These are phyloP conservation scores for Lipomyces orientalis DNA, from an alignment of 805 yeast genomes.

Conservation along the genomic window DNA sequence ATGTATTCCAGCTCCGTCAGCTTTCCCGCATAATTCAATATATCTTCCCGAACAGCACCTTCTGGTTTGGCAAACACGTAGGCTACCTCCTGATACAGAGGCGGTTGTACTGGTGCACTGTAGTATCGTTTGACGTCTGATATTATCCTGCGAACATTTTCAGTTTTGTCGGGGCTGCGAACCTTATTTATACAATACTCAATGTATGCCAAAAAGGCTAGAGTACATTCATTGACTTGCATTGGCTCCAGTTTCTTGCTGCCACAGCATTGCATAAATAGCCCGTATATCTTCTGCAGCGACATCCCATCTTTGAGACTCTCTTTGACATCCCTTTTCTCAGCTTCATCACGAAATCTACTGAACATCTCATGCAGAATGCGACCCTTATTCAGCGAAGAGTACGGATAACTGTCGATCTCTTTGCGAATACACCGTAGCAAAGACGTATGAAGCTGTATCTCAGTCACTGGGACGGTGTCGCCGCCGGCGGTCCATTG, in stretches of 20 bases:
- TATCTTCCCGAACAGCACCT: conserved; percentile 17
- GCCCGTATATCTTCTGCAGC: conserved; percentile 15
- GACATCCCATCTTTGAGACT: conserved; percentile 16
- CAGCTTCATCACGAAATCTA: conserved; percentile 11
- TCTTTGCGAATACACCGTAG: conserved; percentile 20
- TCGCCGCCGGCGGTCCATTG: conserved; percentile 6
- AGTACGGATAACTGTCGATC: conserved; percentile 15
- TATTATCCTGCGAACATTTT: conserved; percentile 7
- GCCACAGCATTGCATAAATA: conserved; percentile 12
- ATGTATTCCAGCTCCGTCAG: conserved; percentile 25
- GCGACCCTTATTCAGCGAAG: neutral
- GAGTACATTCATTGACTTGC: conserved; percentile 9
- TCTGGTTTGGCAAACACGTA: conserved; percentile 15
- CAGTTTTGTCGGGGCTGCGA: conserved; percentile 17
- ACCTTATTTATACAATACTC: conserved; percentile 15
- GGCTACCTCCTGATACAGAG: conserved; percentile 16
- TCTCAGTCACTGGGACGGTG: conserved; percentile 4
- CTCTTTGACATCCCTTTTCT: conserved; percentile 17
- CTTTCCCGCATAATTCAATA: conserved; percentile 3
- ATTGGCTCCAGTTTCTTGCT: neutral
- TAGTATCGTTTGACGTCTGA: conserved; percentile 4
- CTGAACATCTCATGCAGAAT: conserved; percentile 18
- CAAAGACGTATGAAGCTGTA: conserved; percentile 7
- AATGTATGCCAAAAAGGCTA: conserved; percentile 24
- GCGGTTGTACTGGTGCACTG: conserved; percentile 11